Conservation (phyloP, 257 asterid species). For the Ehretia macrophylla region DNA sequence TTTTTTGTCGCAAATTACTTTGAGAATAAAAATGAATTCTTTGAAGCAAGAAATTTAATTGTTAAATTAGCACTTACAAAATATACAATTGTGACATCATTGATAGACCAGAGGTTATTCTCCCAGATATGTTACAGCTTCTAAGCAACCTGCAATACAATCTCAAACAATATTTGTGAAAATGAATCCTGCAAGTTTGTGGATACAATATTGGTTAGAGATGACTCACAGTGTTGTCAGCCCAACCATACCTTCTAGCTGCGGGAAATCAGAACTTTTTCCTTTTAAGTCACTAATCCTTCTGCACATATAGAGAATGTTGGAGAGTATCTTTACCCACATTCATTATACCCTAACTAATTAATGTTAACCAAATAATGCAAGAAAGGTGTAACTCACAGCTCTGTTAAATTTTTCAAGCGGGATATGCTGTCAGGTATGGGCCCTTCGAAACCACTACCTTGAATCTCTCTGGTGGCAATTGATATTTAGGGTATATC, state of each 20-base stretch:
- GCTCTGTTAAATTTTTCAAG: background rate
- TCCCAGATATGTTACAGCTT: constrained; percentile 52
- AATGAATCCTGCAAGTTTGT: background rate
- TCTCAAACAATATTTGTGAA: background rate
- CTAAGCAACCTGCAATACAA: constrained; percentile 50
- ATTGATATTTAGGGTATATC: background rate
- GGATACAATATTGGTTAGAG: no score
- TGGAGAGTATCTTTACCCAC: no score
- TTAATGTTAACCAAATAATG: background rate
- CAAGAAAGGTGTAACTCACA: background rate
- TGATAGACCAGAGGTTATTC: constrained; percentile 23
- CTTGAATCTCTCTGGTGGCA: constrained; percentile 17
- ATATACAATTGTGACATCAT: constrained; percentile 17
- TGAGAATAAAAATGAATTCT: no score
- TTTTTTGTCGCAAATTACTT: no score
- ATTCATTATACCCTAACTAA: no score
- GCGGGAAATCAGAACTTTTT: constrained; percentile 44
- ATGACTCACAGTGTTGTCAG: no score
- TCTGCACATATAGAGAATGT: constrained; percentile 1
- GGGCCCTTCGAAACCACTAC: constrained; percentile 38
- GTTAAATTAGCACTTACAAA: constrained; percentile 26
- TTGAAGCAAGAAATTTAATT: no score
- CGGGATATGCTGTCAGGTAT: constrained; percentile 24
- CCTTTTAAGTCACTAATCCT: constrained; percentile 27
- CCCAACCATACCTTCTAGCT: constrained; percentile 38